Base-by-base conservation (phyloP, 208 protist genomes). In the Crithidia sp. region DNA sequence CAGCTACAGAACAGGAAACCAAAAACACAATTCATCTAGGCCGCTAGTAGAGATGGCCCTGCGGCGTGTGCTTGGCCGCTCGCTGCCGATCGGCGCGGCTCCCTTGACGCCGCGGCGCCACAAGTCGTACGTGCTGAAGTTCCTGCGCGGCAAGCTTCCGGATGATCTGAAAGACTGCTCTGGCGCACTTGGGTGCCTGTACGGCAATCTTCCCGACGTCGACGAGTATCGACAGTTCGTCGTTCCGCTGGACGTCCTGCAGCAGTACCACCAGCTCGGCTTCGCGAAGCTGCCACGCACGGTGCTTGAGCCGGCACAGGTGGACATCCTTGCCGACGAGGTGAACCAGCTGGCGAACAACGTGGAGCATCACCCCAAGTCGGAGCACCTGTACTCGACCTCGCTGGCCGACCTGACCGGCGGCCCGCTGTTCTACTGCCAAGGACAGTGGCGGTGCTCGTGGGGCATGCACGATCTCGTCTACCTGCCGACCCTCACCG, bases 401-500 rank as follows among this genome's bases (percentile, higher is more conserved):
- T 91, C 89, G n/a, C 79, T 96, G 41, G 85, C 87, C 3, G 77
- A 92, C 69, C 59, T 94, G 40, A 94, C 84, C 7, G 76, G 69
- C n/a, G 87, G 89, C 14, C 89, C 88, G n/a, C 72, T 96, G 2
- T 96, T 96, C 75, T 93, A 86, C 69, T 93, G 91, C 53, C 89
- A 94, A 61, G 91, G 91, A 2, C 89, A 93, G 82, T 96, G 91
- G 89, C 77, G 91, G 5, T 85, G 88, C 54, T 66, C 80, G 19
- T 94, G 91, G 89, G 89, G 87, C 0, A 92, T 96, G 89, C 91
- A 96, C 69, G 91, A 96, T 60, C 82, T 96, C 41, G 84, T 96
- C 57, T 93, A 91, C 72, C 73, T 93, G 45, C 91, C 91, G 6
- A 88, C 78, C 12, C 74, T 96, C 16, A 93, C 89, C 67, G 91